Evolutionary conservation across 2,329 filamentous ascomycete genomes (phyloP).

Genomic region (Cytospora schulzeri): DNA sequence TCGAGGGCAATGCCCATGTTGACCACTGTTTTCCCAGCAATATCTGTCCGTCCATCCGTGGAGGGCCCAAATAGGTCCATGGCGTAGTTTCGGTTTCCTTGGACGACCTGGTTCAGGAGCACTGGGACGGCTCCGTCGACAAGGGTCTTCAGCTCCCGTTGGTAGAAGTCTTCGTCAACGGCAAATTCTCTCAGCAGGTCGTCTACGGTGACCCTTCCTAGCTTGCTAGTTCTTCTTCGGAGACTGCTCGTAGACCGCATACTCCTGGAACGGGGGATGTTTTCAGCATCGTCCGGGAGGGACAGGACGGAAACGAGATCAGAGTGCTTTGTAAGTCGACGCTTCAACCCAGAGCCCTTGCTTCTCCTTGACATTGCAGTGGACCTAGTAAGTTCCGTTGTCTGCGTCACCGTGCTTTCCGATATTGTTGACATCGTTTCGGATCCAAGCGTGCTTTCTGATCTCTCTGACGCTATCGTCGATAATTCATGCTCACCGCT

Average conservation of each 20-base stretch:
- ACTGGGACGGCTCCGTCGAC: slow-evolving; percentile 96
- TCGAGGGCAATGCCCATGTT: slow-evolving; percentile 92
- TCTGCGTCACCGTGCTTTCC: slow-evolving; percentile 56
- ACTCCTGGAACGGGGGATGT: slow-evolving; percentile 65
- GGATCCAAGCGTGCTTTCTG: slow-evolving; percentile 48
- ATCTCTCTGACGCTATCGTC: slow-evolving; percentile 58
- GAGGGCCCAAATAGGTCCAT: slow-evolving; percentile 68
- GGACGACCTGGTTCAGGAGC: slow-evolving; percentile 80
- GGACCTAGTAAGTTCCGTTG: slow-evolving; percentile 51
- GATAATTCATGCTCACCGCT: slow-evolving; percentile 58
- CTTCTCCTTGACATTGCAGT: slow-evolving; percentile 49
- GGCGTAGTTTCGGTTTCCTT: slow-evolving; percentile 64
- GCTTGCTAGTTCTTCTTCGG: slow-evolving; percentile 68
- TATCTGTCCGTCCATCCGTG: slow-evolving; percentile 53
- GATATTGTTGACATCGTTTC: slow-evolving; percentile 54
- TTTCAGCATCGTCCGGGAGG: slow-evolving; percentile 58
- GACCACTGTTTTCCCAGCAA: slow-evolving; percentile 82
- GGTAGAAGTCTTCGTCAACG: slow-evolving; percentile 84
- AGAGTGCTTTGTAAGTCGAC: slow-evolving; percentile 85
- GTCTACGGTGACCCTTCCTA: slow-evolving; percentile 68
- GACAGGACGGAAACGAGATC: slow-evolving; percentile 94
- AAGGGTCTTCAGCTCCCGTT: slow-evolving; percentile 85
- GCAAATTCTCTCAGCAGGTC: slow-evolving; percentile 80
- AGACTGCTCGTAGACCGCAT: slow-evolving; percentile 78
- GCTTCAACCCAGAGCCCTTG: slow-evolving; percentile 59